Evolutionary conservation across 2,329 filamentous ascomycete species (phyloP).

Genomic region (Paecilomyces dactylethromorphus): DNA sequence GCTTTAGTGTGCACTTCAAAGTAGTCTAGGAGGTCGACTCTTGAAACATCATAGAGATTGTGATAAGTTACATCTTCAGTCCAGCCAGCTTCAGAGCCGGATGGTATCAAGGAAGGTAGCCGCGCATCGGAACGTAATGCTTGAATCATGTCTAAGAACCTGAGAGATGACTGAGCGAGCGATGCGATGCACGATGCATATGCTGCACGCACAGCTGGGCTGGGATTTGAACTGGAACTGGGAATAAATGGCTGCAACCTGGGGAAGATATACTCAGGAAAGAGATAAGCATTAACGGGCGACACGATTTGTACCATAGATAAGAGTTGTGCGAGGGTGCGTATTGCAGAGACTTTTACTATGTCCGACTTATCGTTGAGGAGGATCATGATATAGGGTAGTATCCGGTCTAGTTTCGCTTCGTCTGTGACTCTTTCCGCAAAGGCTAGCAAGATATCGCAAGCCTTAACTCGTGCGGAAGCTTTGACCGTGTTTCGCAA

Average conservation of each 20-base stretch:
- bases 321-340: constrained; percentile 81
- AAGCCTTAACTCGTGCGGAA: constrained; percentile 79
- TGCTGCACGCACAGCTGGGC: constrained; percentile 71
- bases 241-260: constrained; percentile 52
- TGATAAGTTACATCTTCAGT: constrained; percentile 65
- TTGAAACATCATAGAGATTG: constrained; percentile 80
- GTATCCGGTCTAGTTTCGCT: constrained; percentile 84
- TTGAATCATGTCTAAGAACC: constrained; percentile 86
- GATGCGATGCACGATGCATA: constrained; percentile 91
- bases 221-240: constrained; percentile 50
- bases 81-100: constrained; percentile 64
- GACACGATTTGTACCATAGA: constrained; percentile 85
- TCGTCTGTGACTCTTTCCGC: constrained; percentile 88
- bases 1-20: constrained; percentile 87
- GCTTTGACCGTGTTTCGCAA: constrained; percentile 83
- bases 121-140: constrained; percentile 79
- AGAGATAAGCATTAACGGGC: constrained; percentile 61
- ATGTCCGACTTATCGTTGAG: constrained; percentile 76
- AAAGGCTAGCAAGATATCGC: constrained; percentile 87
- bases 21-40: constrained; percentile 70
- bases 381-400: constrained; percentile 81
- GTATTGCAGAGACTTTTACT: constrained; percentile 77
- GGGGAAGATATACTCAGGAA: constrained; percentile 60
- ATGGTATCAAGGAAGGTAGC: constrained; percentile 68
- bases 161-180: constrained; percentile 74